Evolutionary conservation across 495 filamentous ascomycete species (phyloP).

Genomic region (Aspergillus sclerotioniger): DNA sequence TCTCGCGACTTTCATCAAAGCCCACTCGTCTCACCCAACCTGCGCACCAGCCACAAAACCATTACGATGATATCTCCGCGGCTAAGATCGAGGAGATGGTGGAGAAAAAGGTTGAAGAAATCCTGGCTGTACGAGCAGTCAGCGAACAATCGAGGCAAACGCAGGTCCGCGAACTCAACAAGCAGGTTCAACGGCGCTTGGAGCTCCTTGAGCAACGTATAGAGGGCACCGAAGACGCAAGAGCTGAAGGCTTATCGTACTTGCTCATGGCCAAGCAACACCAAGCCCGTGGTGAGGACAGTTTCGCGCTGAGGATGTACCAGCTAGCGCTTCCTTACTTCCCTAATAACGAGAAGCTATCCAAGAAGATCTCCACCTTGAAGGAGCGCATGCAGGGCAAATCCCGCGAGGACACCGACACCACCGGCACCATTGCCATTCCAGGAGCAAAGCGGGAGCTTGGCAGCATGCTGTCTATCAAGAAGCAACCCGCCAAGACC

Average conservation of each 20-base stretch:
- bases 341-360: constrained; percentile 78
- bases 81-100: constrained; percentile 88
- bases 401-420: constrained; percentile 13
- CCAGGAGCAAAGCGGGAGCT: constrained; percentile 28
- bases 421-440: constrained; percentile 16
- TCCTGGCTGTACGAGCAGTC: constrained; percentile 66
- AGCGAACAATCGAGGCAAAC: constrained; percentile 48
- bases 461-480: constrained; percentile 43
- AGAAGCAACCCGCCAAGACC: constrained; percentile 29
- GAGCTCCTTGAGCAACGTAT: constrained; percentile 83
- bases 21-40: constrained; percentile 29
- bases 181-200: constrained; percentile 75
- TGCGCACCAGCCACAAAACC: constrained; percentile 25
- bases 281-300: constrained; percentile 74
- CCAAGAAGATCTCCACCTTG: constrained; percentile 70
- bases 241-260: constrained; percentile 78
- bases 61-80: constrained; percentile 57
- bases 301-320: constrained; percentile 80
- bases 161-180: constrained; percentile 59
- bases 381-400: constrained; percentile 55
- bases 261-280: constrained; percentile 91
- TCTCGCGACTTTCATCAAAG: constrained; percentile 29
- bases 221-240: constrained; percentile 68
- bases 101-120: constrained; percentile 84
- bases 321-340: constrained; percentile 81